Conservation (phyloP, 495 filamentous ascomycete genomes). For the Tuber calosporum region DNA sequence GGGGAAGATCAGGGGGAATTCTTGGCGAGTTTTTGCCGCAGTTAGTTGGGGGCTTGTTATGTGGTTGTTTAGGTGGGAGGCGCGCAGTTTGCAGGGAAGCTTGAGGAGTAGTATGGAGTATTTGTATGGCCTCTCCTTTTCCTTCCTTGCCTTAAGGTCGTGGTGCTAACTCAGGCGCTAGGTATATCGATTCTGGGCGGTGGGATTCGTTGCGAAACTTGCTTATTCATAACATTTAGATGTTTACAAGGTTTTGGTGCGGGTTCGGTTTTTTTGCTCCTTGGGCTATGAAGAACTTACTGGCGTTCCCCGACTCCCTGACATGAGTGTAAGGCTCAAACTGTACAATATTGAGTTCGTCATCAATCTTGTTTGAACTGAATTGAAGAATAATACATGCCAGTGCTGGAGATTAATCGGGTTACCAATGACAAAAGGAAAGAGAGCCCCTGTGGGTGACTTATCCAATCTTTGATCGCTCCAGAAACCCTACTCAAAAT, state of each 20-base stretch:
- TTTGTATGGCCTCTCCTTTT: conserved; percentile 56
- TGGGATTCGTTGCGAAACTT: conserved; percentile 32
- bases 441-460: not conserved
- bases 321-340: not conserved
- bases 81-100: conserved; percentile 79
- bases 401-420: not conserved
- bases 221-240: conserved; percentile 34
- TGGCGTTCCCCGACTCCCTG: not conserved
- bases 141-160: not conserved
- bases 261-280: not conserved
- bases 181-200: conserved; percentile 34
- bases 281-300: not conserved
- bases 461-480: not conserved
- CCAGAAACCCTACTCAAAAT: not conserved
- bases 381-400: not conserved
- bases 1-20: conserved; percentile 54
- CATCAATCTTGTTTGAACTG: not conserved
- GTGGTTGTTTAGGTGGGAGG: conserved; percentile 89
- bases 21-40: conserved; percentile 86
- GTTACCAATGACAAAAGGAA: not conserved
- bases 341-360: conserved; percentile 16
- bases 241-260: not conserved
- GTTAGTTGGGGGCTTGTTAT: conserved; percentile 87
- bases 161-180: conserved; percentile 13
- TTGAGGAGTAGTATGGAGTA: conserved; percentile 96